Conservation (phyloP, 306 rosid species). For the Cajanus cajan region DNA sequence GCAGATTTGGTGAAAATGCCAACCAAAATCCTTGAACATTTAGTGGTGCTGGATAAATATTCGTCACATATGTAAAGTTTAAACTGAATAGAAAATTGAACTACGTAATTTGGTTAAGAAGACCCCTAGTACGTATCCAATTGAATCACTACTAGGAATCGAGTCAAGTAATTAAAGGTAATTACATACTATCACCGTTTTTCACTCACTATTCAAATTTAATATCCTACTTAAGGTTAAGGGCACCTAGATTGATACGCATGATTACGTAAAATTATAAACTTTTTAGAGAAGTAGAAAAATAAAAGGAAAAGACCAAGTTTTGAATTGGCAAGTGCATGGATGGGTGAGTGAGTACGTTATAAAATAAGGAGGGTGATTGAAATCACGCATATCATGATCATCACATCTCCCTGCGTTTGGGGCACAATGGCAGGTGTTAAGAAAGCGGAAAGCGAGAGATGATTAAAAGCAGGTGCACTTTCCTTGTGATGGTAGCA, state of each 20-base stretch:
- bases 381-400: neutral
- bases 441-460: constrained; percentile 4
- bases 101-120: neutral
- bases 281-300: no score
- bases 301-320: no score
- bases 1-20: neutral
- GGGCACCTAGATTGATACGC: no score
- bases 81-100: neutral
- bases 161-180: neutral
- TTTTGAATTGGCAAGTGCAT: neutral
- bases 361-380: neutral
- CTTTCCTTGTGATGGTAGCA: constrained; percentile 40
- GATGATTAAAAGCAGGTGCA: constrained; percentile 25
- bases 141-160: neutral
- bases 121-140: neutral
- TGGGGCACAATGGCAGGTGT: neutral
- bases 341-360: neutral
- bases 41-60: neutral
- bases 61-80: neutral
- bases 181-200: neutral
- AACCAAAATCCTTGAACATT: neutral
- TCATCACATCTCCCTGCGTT: neutral
- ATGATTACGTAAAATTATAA: no score
- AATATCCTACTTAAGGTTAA: neutral
- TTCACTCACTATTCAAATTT: neutral